Percentiles rank a stretch among this genome's conserved stretches.
These are phyloP conservation scores for Pharus latifolius DNA, from an alignment of 176 grass and related monocot species.

Conservation along the genomic window DNA sequence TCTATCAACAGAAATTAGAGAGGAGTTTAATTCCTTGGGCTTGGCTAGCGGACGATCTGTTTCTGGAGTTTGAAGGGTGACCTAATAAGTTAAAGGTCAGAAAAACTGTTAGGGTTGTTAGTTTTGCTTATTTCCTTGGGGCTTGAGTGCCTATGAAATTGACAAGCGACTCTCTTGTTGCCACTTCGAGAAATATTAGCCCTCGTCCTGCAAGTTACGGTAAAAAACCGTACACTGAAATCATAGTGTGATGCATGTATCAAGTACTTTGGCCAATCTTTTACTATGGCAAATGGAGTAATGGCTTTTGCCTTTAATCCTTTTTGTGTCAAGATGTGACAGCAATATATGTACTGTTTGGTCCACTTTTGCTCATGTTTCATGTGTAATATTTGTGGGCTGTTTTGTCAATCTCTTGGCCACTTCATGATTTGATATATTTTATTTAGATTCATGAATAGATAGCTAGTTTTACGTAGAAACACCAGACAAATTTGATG, in stretches of 20 bases:
- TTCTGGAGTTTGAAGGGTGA: no score
- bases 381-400: not conserved
- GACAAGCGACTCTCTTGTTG: no score
- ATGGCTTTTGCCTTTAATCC: not conserved
- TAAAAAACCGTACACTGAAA: not conserved
- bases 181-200: no score
- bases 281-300: not conserved
- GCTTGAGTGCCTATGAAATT: no score
- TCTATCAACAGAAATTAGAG: no score
- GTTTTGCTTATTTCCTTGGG: no score
- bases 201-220: not conserved
- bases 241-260: not conserved
- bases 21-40: no score
- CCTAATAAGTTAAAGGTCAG: no score
- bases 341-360: slow-evolving; percentile 7
- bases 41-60: no score
- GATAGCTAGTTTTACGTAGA: not conserved
- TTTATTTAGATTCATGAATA: not conserved
- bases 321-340: slow-evolving; percentile 25
- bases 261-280: not conserved
- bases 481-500: not conserved
- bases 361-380: slow-evolving; percentile 5
- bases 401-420: slow-evolving; percentile 14
- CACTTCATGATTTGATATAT: not conserved
- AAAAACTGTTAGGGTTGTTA: no score